Conservation (phyloP, 768 basidiomycete species). For the Trametes sanguinea region DNA sequence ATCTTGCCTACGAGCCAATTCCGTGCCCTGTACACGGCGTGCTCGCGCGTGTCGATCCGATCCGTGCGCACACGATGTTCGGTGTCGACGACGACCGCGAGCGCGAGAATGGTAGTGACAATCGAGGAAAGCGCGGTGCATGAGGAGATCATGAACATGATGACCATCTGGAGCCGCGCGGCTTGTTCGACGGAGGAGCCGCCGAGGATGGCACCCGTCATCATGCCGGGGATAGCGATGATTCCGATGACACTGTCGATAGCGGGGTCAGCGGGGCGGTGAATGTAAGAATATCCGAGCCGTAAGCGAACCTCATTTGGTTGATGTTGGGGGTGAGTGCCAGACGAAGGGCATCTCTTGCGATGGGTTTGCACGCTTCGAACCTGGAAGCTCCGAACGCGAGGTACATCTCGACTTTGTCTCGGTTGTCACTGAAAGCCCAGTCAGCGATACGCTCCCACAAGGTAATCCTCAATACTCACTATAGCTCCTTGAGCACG, state of each 20-base stretch:
- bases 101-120: conserved; percentile 58
- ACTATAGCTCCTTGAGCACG: conserved; percentile 79
- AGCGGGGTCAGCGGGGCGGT: not conserved
- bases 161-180: conserved; percentile 85
- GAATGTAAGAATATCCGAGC: not conserved
- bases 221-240: conserved; percentile 86
- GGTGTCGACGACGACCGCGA: conserved; percentile 64
- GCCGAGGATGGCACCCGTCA: conserved; percentile 89
- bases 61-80: conserved; percentile 67
- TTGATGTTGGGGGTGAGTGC: conserved; percentile 83
- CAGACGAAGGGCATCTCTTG: conserved; percentile 73
- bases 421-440: conserved; percentile 68
- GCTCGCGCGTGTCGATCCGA: conserved; percentile 47
- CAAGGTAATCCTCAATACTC: conserved; percentile 27
- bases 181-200: conserved; percentile 85
- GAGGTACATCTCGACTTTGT: conserved; percentile 84
- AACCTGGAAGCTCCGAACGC: conserved; percentile 83
- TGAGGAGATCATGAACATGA: conserved; percentile 92
- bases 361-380: conserved; percentile 82
- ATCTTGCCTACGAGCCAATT: conserved; percentile 33
- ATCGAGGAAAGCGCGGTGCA: conserved; percentile 73
- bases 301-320: conserved; percentile 67
- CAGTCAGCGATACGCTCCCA: not conserved
- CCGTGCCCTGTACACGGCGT: conserved; percentile 32
- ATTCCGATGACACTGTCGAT: conserved; percentile 64